Evolutionary conservation across 1,284 basidiomycete genomes (phyloP).

Genomic region (Limonomyces culmigenus): DNA sequence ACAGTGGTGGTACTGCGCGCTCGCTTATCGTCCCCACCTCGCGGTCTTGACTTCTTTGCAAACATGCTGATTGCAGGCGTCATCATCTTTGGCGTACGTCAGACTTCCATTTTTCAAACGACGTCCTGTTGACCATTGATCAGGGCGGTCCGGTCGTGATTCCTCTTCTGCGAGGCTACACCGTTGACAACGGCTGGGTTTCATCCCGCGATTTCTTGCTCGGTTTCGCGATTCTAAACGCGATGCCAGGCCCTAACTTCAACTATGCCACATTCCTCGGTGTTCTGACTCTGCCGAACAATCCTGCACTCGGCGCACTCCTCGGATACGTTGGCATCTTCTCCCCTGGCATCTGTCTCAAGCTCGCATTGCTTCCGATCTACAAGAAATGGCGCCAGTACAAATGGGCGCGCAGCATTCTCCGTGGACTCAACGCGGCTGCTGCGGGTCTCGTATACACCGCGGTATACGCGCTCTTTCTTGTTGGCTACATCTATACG

Average conservation of each 20-base stretch:
- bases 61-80: too few species aligned
- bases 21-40: too few species aligned
- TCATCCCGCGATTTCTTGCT: not conserved
- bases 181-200: not conserved
- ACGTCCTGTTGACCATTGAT: too few species aligned
- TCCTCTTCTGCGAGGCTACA: not conserved
- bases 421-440: not conserved
- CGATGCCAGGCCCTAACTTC: not conserved
- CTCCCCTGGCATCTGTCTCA: not conserved
- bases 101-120: too few species aligned
- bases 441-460: too few species aligned
- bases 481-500: too few species aligned
- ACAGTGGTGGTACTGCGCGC: too few species aligned
- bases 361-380: not conserved
- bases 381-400: not conserved
- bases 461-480: too few species aligned
- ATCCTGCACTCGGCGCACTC: not conserved
- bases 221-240: not conserved
- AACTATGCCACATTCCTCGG: not conserved
- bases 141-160: conserved; percentile 1
- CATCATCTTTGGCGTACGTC: too few species aligned
- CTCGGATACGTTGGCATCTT: not conserved
- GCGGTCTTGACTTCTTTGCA: too few species aligned
- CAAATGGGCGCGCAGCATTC: not conserved
- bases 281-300: not conserved